Percentiles rank a stretch among this genome's conserved stretches.
Conservation (phyloP, 23 red algal species). For the Gracilaria gracilis region DNA sequence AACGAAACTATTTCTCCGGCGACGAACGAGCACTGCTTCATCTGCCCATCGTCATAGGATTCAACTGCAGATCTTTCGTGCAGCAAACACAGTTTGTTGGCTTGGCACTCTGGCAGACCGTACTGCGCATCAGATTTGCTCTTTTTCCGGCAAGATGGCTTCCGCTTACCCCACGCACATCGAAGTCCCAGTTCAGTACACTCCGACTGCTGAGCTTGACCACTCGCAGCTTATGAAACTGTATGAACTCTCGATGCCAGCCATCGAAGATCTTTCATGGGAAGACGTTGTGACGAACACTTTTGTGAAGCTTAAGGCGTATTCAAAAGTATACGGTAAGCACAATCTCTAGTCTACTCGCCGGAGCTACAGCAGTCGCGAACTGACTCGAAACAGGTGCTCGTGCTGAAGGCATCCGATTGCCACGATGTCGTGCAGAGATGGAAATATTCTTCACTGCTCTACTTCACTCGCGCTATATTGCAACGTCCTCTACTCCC, state of each 20-base stretch:
- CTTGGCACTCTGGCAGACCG: no score
- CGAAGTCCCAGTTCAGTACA: conserved; percentile 2
- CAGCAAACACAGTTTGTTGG: no score
- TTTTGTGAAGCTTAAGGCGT: background rate
- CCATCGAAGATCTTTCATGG: conserved; percentile 31
- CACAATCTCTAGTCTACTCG: background rate
- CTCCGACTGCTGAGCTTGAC: background rate
- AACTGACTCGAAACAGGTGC: conserved; percentile 4
- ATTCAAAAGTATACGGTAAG: conserved; percentile 37
- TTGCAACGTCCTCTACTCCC: background rate
- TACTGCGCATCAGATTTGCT: background rate
- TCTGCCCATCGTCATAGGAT: background rate
- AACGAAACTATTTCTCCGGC: background rate
- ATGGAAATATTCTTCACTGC: conserved; percentile 32
- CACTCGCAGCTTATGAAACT: conserved; percentile 13
- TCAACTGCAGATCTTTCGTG: no score
- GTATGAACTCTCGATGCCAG: conserved; percentile 5
- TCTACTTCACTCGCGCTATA: background rate
- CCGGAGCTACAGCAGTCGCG: background rate
- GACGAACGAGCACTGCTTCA: background rate
- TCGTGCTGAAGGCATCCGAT: conserved; percentile 15
- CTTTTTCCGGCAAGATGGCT: background rate
- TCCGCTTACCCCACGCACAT: conserved; percentile 16
- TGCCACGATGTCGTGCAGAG: conserved; percentile 6
- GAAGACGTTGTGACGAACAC: conserved; percentile 3